A percentile compares a stretch with the other conserved stretches of the same genome.
Evolutionary conservation across 108 stramenopile genomes (phyloP).

Genomic region (Bacterosira constricta): DNA sequence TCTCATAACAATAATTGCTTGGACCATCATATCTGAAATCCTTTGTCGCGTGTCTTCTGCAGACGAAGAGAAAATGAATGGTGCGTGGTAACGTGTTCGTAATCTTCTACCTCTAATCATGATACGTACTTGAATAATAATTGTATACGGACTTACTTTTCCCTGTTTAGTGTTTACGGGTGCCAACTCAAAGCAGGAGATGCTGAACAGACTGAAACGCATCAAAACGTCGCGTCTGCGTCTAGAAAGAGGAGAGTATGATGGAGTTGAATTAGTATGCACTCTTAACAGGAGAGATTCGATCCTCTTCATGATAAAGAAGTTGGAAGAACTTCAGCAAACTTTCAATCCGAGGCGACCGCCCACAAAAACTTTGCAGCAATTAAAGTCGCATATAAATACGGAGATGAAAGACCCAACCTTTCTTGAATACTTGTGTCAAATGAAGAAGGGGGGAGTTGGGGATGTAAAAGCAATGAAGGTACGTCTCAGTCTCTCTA

Average conservation of each 20-base stretch:
- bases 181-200: conserved; percentile 1
- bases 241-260: conserved; percentile 9
- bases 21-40: too few species aligned
- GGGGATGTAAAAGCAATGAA: conserved; percentile 41
- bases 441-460: conserved; percentile 3
- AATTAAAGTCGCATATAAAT: conserved; percentile 17
- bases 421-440: conserved; percentile 23
- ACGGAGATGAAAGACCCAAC: conserved; percentile 31
- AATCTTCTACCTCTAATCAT: too few species aligned
- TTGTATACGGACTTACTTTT: too few species aligned
- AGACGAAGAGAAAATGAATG: too few species aligned
- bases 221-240: conserved; percentile 23
- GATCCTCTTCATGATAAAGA: conserved; percentile 15
- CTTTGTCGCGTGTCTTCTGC: too few species aligned
- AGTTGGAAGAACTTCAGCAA: conserved; percentile 7
- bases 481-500: too few species aligned
- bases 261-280: conserved; percentile 16
- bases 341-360: conserved; percentile 16
- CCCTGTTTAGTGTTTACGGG: background rate
- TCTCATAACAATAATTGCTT: too few species aligned
- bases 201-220: conserved; percentile 14
- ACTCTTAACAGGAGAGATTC: conserved; percentile 9
- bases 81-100: too few species aligned
- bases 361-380: conserved; percentile 20
- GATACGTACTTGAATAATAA: too few species aligned